Evolutionary conservation across 495 filamentous ascomycete species (phyloP), one percentile per base, ranked within the genome.

Genomic region (Neurospora intermedia): DNA sequence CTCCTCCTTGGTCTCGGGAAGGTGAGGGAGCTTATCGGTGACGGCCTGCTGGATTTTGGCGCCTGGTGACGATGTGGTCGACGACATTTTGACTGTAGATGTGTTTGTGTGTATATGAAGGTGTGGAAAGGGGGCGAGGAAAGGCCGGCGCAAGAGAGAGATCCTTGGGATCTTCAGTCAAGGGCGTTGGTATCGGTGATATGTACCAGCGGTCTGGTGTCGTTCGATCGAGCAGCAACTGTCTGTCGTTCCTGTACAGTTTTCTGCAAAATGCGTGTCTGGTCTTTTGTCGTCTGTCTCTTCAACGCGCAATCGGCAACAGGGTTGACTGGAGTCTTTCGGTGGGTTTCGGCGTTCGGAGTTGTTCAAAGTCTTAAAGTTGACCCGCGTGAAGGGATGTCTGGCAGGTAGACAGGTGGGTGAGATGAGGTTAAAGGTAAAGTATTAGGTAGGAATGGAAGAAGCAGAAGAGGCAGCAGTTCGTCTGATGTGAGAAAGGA

Each of bases 1-100:
- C 76, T 87, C 85, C 23, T 81, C 83, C 71, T 85, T 87, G 72
- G 78, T 78, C 76, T 87, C 86, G 45, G 86, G 86, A 31, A 88
- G 77, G 76, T 87, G 86, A 38, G 85, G 86, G 18, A 87, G 75
- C 73, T 84, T 82, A 69, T 81, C 79, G 69, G 82, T 79, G 69
- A 86, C 79, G 42, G 74, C 72, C 54, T 74, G 71, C 69, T 83
- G 80, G 72, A 85, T 62, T 72, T 82, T 78, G 74, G 75, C 71
- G 81, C 81, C 73, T 81, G 77, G 81, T 74, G 76, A 76, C 40
- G 76, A 73, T 11, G 77, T 69, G 16, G 72, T 66, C 40, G 76
- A 73, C 23, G 78, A 79, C 80, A 80, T 81, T 54, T 54, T 46
- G 45, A 59, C 48, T 72, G 72, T 27, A 38, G 35, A 69, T 66